phyloP scores from a whole-genome alignment of 305 asterid species.

The Plantago lanceolata region DNA sequence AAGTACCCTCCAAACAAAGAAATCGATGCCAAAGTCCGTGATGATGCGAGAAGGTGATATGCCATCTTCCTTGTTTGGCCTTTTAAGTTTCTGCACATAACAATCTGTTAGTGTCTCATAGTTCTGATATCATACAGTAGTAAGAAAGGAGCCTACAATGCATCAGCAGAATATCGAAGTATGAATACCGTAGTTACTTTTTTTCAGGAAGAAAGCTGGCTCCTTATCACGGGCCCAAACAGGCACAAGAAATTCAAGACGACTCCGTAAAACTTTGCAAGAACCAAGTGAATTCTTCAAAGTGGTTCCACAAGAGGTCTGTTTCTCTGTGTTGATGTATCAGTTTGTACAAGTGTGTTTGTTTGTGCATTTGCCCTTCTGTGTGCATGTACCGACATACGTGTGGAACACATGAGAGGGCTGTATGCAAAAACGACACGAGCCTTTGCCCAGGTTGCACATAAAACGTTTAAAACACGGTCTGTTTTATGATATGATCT shows the following conservation, averaged over 20 bases:
- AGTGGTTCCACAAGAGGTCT: constrained; percentile 53
- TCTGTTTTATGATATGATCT: background rate
- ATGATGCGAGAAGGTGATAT: constrained; percentile 59
- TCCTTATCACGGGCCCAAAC: constrained; percentile 31
- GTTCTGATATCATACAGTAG: background rate
- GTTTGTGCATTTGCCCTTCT: background rate
- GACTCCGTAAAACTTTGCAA: constrained; percentile 43
- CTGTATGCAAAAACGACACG: too few species aligned
- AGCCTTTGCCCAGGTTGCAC: too few species aligned
- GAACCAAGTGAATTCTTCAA: constrained; percentile 49
- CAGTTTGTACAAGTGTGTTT: constrained; percentile 3
- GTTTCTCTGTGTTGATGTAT: background rate
- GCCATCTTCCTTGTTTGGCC: constrained; percentile 1
- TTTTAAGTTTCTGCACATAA: background rate
- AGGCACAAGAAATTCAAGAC: constrained; percentile 50
- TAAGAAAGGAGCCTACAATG: background rate
- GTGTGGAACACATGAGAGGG: too few species aligned
- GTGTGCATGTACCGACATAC: background rate
- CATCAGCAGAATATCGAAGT: background rate
- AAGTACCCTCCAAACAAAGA: constrained; percentile 90
- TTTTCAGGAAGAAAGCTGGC: constrained; percentile 51
- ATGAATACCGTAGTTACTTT: too few species aligned
- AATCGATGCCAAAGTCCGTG: constrained; percentile 81
- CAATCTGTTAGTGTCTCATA: too few species aligned
- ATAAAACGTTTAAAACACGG: too few species aligned